Evolutionary conservation across 306 rosid species (phyloP).

Genomic region (Rosa lucieae): DNA sequence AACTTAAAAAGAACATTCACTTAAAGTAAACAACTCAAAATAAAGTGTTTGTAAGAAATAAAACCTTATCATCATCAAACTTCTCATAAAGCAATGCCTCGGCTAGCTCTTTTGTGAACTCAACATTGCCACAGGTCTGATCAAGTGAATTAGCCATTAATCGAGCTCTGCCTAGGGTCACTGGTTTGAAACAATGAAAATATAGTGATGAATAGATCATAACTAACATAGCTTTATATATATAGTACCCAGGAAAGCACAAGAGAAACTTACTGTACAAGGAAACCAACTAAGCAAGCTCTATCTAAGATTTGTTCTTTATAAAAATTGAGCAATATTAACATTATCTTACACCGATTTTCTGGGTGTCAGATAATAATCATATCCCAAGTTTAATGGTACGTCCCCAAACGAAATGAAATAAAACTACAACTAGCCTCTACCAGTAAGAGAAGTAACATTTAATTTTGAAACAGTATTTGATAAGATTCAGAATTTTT

Average conservation of each 20-base stretch:
- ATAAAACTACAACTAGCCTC: neutral
- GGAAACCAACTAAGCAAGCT: neutral
- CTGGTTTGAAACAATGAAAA: neutral
- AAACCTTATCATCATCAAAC: slow-evolving; percentile 60
- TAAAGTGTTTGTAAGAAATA: neutral
- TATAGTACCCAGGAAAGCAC: neutral
- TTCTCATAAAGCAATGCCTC: slow-evolving; percentile 56
- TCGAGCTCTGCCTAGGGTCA: neutral
- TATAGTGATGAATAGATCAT: neutral
- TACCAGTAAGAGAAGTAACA: neutral
- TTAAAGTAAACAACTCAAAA: neutral
- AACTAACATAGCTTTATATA: neutral
- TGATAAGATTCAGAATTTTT: neutral
- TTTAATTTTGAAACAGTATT: too few species aligned
- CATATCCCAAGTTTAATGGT: neutral
- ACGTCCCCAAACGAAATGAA: neutral
- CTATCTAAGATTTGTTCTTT: neutral
- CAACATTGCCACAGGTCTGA: slow-evolving; percentile 25
- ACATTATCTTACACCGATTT: neutral
- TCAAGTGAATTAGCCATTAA: neutral
- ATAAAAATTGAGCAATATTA: neutral
- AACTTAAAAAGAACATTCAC: neutral
- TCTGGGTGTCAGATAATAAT: neutral
- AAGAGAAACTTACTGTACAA: neutral
- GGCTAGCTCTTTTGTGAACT: slow-evolving; percentile 64